Percentiles rank a stretch among this genome's conserved stretches.
phyloP scores from a whole-genome alignment of 2,329 filamentous ascomycete genomes.

The Cladophialophora immunda region DNA sequence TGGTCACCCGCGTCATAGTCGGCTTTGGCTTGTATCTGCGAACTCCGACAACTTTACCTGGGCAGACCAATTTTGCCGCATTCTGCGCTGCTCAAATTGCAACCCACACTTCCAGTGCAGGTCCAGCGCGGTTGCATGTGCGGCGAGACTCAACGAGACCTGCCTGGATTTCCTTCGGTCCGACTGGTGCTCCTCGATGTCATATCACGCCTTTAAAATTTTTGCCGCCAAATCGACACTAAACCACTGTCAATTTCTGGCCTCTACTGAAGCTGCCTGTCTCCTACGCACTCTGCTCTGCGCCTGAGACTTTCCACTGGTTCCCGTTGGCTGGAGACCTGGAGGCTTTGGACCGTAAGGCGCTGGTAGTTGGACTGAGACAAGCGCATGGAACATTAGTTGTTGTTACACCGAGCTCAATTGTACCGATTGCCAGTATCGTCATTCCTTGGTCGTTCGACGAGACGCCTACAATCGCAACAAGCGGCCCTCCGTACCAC shows the following conservation, averaged over 20 bases:
- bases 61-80: conserved; percentile 2
- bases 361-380: conserved; percentile 15
- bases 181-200: neutral
- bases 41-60: neutral
- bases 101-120: neutral
- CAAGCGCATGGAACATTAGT: conserved; percentile 17
- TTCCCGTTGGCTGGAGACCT: neutral
- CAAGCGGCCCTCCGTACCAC: conserved; percentile 6
- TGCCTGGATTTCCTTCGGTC: conserved; percentile 12
- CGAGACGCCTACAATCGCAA: neutral
- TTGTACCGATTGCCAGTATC: conserved; percentile 4
- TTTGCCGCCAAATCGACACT: neutral
- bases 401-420: conserved; percentile 24
- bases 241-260: neutral
- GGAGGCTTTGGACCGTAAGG: neutral
- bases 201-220: conserved; percentile 12
- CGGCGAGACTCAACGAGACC: conserved; percentile 3
- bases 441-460: conserved; percentile 8
- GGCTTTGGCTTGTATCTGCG: conserved; percentile 11
- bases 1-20: conserved; percentile 13
- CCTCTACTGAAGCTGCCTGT: neutral
- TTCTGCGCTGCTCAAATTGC: conserved; percentile 3
- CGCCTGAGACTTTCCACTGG: neutral
- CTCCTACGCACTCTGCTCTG: neutral
- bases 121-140: neutral